phyloP scores from a whole-genome alignment of 805 yeast genomes.

The Metschnikowia koreensis region DNA sequence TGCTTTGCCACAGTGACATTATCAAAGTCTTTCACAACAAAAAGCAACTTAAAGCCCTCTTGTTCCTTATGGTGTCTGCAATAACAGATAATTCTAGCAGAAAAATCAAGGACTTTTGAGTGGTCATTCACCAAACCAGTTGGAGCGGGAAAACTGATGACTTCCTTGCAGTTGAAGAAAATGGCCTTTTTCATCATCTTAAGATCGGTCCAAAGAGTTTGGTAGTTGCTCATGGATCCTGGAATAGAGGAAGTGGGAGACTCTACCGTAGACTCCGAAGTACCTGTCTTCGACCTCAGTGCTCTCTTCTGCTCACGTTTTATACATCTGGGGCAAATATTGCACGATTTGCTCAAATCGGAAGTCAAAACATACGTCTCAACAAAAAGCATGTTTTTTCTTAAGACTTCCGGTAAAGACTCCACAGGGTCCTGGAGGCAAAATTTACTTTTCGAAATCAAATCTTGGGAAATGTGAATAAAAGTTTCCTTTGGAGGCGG shows the following conservation, averaged over 20 bases:
- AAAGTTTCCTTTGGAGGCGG: constrained; percentile 77
- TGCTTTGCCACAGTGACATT: constrained; percentile 71
- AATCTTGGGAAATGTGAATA: constrained; percentile 80
- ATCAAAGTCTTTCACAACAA: constrained; percentile 59
- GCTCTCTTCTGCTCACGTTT: constrained; percentile 94
- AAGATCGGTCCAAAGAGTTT: constrained; percentile 75
- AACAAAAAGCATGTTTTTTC: constrained; percentile 57
- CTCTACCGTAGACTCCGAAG: constrained; percentile 12
- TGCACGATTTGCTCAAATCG: constrained; percentile 48
- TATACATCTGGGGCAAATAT: constrained; percentile 84
- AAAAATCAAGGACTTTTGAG: constrained; percentile 44
- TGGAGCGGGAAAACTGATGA: constrained; percentile 69
- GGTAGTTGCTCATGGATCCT: constrained; percentile 45
- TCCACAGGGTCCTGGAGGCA: constrained; percentile 57
- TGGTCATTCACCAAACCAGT: constrained; percentile 35
- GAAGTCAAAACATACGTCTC: constrained; percentile 81
- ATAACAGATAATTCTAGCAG: constrained; percentile 86
- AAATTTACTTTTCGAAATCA: constrained; percentile 82
- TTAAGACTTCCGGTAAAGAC: constrained; percentile 38
- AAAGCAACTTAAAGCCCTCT: constrained; percentile 75
- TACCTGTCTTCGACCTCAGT: constrained; percentile 70
- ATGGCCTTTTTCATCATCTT: constrained; percentile 75
- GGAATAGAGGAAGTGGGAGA: constrained; percentile 13
- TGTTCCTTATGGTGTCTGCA: constrained; percentile 92
- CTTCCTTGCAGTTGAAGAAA: constrained; percentile 87